These are phyloP conservation scores for Lodderomyces pseudojiufengensis DNA, from an alignment of 1,139 yeast genomes.

Conservation along the genomic window DNA sequence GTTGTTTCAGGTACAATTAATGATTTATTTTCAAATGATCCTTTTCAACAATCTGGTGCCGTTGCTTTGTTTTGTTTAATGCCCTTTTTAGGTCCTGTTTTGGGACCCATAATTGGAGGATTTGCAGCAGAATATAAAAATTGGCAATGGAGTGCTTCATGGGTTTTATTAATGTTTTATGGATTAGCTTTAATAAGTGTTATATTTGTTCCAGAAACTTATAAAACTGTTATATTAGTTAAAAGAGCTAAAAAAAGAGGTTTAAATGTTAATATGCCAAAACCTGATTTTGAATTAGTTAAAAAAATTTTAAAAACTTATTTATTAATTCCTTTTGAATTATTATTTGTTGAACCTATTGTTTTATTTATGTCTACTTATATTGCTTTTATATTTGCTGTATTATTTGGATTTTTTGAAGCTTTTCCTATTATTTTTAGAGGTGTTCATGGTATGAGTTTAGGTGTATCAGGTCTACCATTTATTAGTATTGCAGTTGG, in stretches of 20 bases:
- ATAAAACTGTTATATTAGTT: constrained; percentile 56
- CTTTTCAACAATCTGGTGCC: constrained; percentile 63
- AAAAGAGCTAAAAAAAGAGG: constrained; percentile 60
- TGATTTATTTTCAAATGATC: constrained; percentile 59
- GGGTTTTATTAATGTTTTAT: constrained; percentile 72
- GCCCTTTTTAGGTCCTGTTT: constrained; percentile 75
- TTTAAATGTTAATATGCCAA: constrained; percentile 37
- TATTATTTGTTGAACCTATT: constrained; percentile 67
- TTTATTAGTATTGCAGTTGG: constrained; percentile 71
- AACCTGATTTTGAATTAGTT: constrained; percentile 17
- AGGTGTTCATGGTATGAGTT: constrained; percentile 54
- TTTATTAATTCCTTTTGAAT: constrained; percentile 59
- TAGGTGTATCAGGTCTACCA: constrained; percentile 64
- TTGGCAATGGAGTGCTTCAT: constrained; percentile 73
- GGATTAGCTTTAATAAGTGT: constrained; percentile 63
- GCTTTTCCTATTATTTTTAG: constrained; percentile 72
- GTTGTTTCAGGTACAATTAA: constrained; percentile 84
- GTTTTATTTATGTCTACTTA: constrained; percentile 64
- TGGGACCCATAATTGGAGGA: constrained; percentile 82
- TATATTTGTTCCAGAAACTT: constrained; percentile 63
- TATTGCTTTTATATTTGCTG: constrained; percentile 71
- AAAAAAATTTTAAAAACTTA: constrained; percentile 37
- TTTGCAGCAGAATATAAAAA: constrained; percentile 65
- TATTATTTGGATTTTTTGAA: constrained; percentile 72
- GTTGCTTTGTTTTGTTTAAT: constrained; percentile 68